These are phyloP conservation scores for Saururus chinensis DNA, from an alignment of 164 flowering plant genomes.

Conservation along the genomic window DNA sequence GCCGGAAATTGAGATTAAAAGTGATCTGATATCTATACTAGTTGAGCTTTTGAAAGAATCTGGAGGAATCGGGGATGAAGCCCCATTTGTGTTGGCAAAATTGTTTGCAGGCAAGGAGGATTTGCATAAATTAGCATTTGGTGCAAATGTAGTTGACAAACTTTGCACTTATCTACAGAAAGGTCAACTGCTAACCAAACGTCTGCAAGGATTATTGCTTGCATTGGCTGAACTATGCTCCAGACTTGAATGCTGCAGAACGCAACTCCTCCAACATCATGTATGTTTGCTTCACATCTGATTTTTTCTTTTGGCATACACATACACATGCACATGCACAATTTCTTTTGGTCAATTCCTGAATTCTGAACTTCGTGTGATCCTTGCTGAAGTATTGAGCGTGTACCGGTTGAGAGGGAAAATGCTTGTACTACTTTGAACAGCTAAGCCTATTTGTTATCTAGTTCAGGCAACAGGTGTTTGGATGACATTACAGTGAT, in stretches of 20 bases:
- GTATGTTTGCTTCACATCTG: conserved; percentile 25
- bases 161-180: conserved; percentile 42
- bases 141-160: conserved; percentile 50
- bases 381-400: background rate
- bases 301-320: background rate
- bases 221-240: conserved; percentile 81
- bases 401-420: background rate
- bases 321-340: background rate
- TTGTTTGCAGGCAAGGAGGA: conserved; percentile 60
- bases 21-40: conserved; percentile 42
- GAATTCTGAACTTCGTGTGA: background rate
- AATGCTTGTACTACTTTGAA: background rate
- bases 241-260: conserved; percentile 72
- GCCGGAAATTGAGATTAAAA: conserved; percentile 44
- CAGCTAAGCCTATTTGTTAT: background rate
- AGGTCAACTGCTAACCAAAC: conserved; percentile 29
- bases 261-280: conserved; percentile 46
- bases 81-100: conserved; percentile 61
- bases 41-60: conserved; percentile 89
- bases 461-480: background rate
- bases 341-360: no score
- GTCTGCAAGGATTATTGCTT: conserved; percentile 54
- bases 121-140: conserved; percentile 67
- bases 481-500: no score
- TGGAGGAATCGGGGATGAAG: conserved; percentile 87